phyloP scores from a whole-genome alignment of 805 yeast genomes.

The Yamadazyma paraphyllophila region DNA sequence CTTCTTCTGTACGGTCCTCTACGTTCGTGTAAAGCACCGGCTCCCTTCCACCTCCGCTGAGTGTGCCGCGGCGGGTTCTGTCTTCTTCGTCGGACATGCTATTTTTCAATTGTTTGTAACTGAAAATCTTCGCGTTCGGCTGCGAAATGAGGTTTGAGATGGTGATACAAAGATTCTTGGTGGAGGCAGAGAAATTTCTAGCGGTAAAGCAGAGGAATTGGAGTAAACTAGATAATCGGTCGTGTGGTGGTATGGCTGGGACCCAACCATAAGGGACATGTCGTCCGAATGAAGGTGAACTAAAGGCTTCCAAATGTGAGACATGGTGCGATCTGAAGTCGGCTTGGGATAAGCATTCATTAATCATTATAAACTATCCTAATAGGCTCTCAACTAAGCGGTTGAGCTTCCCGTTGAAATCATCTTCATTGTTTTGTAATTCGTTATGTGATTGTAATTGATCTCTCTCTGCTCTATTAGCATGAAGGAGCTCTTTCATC shows the following conservation, averaged over 20 bases:
- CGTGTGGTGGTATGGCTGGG: too few species aligned
- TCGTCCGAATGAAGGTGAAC: too few species aligned
- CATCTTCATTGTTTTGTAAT: slow-evolving; percentile 7
- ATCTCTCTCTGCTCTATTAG: not conserved
- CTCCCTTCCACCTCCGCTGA: slow-evolving; percentile 8
- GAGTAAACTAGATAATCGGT: not conserved
- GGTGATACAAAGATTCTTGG: not conserved
- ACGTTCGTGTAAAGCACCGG: slow-evolving; percentile 35
- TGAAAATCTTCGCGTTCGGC: not conserved
- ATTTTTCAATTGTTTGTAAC: not conserved
- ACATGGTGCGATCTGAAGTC: too few species aligned
- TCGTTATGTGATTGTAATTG: slow-evolving; percentile 1
- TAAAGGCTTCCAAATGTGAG: too few species aligned
- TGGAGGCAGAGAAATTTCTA: too few species aligned
- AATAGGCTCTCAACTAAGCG: slow-evolving; percentile 15
- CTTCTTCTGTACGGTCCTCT: slow-evolving; percentile 68
- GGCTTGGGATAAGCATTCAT: too few species aligned
- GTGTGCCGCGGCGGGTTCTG: not conserved
- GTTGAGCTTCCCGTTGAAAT: slow-evolving; percentile 19
- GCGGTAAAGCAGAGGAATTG: not conserved
- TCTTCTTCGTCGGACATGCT: slow-evolving; percentile 8
- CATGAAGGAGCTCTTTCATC: slow-evolving; percentile 9
- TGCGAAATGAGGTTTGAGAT: not conserved
- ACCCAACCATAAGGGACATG: too few species aligned
- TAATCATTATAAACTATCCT: not conserved